A percentile compares a stretch with the other conserved stretches of the same genome.
Evolutionary conservation across 202 grass and related monocot genomes (phyloP).

Genomic region (Setaria italica): DNA sequence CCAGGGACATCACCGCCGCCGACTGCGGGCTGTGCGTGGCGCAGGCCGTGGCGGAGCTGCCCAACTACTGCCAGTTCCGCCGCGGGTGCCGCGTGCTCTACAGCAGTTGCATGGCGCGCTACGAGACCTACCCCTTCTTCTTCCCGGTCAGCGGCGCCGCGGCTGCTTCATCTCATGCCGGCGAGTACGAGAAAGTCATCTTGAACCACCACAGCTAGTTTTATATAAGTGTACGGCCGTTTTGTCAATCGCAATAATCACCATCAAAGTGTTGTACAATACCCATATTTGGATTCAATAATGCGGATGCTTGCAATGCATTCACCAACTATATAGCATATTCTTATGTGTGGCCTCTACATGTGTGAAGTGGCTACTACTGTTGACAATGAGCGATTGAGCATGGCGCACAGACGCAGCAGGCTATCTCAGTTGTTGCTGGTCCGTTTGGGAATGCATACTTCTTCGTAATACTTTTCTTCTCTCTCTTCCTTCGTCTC

Average conservation of each 20-base stretch:
- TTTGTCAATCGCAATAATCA: background rate
- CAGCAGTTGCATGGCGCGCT: conserved; percentile 78
- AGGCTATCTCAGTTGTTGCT: no score
- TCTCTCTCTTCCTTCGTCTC: no score
- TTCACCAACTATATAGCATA: background rate
- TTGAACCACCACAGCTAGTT: background rate
- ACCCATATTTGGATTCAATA: background rate
- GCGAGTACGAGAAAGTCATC: conserved; percentile 34
- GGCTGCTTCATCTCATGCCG: background rate
- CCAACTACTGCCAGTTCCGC: conserved; percentile 63
- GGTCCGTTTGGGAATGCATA: no score
- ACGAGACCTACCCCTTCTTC: conserved; percentile 87
- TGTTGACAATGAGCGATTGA: no score
- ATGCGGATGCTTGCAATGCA: background rate
- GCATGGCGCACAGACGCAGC: no score
- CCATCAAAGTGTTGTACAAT: background rate
- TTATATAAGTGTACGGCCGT: background rate
- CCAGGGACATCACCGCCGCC: conserved; percentile 51
- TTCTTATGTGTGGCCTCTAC: no score
- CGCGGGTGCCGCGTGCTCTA: conserved; percentile 78
- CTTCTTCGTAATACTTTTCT: no score
- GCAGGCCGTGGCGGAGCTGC: conserved; percentile 64
- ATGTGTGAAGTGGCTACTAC: no score
- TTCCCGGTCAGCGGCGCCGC: conserved; percentile 53
- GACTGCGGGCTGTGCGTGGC: conserved; percentile 71